These are phyloP conservation scores for Lactarius quietus DNA, from an alignment of 768 basidiomycete genomes.

Conservation along the genomic window DNA sequence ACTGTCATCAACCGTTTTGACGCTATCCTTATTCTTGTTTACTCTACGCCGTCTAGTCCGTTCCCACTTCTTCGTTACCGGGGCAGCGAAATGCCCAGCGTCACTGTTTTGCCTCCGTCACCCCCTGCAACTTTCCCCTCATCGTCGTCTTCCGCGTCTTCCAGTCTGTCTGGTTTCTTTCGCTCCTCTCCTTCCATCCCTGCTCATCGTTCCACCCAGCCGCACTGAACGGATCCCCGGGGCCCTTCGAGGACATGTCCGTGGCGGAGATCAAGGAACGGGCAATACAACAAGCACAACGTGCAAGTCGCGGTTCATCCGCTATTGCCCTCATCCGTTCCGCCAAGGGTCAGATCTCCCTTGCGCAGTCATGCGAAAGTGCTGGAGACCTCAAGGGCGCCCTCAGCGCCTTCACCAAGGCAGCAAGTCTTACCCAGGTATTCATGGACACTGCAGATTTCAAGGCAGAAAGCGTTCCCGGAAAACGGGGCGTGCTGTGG, in stretches of 20 bases:
- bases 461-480: slow-evolving; percentile 43
- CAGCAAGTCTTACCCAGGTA: slow-evolving; percentile 55
- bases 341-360: slow-evolving; percentile 54
- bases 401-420: slow-evolving; percentile 55
- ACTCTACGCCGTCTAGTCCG: slow-evolving; percentile 17
- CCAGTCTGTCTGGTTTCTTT: slow-evolving; percentile 28
- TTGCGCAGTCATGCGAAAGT: slow-evolving; percentile 50
- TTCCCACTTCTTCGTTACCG: background rate
- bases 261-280: slow-evolving; percentile 48
- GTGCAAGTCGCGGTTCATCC: slow-evolving; percentile 55
- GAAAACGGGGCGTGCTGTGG: slow-evolving; percentile 52
- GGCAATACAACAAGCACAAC: slow-evolving; percentile 46
- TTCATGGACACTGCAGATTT: slow-evolving; percentile 61
- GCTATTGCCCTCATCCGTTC: slow-evolving; percentile 56
- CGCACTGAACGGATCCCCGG: slow-evolving; percentile 27
- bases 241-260: slow-evolving; percentile 32
- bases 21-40: slow-evolving; percentile 23
- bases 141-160: slow-evolving; percentile 32
- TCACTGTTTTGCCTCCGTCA: slow-evolving; percentile 41
- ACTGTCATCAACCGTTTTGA: background rate
- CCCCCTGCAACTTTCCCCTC: slow-evolving; percentile 33
- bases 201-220: slow-evolving; percentile 23
- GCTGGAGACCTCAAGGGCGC: slow-evolving; percentile 61
- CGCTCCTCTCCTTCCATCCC: slow-evolving; percentile 28
- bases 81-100: slow-evolving; percentile 38